Conservation (phyloP, 1,284 basidiomycete genomes). For the Cutaneotrichosporon sp. region DNA sequence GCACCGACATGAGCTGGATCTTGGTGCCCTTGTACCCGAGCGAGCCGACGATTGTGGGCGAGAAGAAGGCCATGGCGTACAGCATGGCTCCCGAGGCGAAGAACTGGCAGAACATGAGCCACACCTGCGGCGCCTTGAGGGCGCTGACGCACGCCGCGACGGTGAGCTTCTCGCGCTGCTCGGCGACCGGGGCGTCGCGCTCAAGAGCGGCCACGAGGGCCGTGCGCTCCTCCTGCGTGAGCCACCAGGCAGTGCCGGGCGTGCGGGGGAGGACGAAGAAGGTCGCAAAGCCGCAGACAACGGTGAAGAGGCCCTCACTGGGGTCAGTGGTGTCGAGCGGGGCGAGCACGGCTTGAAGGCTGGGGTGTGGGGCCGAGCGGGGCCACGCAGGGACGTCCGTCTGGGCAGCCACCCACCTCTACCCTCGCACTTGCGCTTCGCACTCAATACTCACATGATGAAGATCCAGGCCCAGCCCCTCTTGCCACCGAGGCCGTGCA, state of each 20-base stretch:
- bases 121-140: constrained; percentile 30
- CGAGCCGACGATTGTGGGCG: constrained; percentile 56
- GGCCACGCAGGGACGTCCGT: too few species aligned
- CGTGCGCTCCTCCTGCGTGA: constrained; percentile 56
- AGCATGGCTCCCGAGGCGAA: constrained; percentile 39
- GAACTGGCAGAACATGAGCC: constrained; percentile 33
- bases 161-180: constrained; percentile 56
- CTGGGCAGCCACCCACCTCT: not conserved
- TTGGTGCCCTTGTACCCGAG: constrained; percentile 55
- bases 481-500: constrained; percentile 51
- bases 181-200: constrained; percentile 23
- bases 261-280: constrained; percentile 57
- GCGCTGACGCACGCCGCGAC: constrained; percentile 55
- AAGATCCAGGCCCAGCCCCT: constrained; percentile 60
- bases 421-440: not conserved
- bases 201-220: constrained; percentile 45
- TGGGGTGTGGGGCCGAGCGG: too few species aligned
- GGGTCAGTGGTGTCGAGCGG: too few species aligned
- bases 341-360: too few species aligned
- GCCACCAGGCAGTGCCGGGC: constrained; percentile 51
- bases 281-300: constrained; percentile 56
- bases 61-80: constrained; percentile 59
- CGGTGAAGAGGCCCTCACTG: constrained; percentile 53
- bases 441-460: constrained; percentile 55
- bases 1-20: constrained; percentile 57